Conservation (phyloP, 2,329 filamentous ascomycete genomes). For the Trichoderma koningiopsis region DNA sequence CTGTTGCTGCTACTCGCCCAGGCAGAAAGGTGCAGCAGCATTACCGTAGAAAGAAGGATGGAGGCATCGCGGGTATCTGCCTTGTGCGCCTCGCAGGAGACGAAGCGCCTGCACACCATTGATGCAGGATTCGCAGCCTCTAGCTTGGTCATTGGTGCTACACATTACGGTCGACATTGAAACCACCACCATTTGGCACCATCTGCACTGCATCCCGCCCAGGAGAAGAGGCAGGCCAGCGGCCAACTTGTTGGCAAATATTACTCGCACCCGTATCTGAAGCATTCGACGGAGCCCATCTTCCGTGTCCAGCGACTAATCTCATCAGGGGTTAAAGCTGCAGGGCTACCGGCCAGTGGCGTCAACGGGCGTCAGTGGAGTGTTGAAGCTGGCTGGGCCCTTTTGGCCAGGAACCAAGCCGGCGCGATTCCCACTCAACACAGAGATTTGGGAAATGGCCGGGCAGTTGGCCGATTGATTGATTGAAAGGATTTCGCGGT, state of each 20-base stretch:
- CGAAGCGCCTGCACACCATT: not conserved
- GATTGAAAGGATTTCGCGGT: not conserved
- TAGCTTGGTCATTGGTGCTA: not conserved
- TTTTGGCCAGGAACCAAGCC: not conserved
- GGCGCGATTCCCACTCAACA: not conserved
- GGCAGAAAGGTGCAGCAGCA: not conserved
- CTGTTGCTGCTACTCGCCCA: not conserved
- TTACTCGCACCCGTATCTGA: not conserved
- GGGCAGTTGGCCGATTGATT: not conserved
- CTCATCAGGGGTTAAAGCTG: conserved; percentile 6
- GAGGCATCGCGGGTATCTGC: not conserved
- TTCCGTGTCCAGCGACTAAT: not conserved
- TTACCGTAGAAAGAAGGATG: not conserved
- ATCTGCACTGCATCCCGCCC: not conserved
- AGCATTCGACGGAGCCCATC: not conserved
- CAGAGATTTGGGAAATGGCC: not conserved
- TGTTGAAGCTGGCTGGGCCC: not conserved
- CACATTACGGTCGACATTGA: not conserved
- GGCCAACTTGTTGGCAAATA: not conserved
- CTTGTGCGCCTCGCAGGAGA: not conserved
- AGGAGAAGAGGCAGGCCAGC: not conserved
- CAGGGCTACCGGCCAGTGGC: conserved; percentile 12
- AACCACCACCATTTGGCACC: not conserved
- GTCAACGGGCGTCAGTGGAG: conserved; percentile 11
- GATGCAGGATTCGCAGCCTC: not conserved